Evolutionary conservation across 345 rosid species (phyloP), one percentile per base, ranked within the genome.

Genomic region (Turnera subulata): DNA sequence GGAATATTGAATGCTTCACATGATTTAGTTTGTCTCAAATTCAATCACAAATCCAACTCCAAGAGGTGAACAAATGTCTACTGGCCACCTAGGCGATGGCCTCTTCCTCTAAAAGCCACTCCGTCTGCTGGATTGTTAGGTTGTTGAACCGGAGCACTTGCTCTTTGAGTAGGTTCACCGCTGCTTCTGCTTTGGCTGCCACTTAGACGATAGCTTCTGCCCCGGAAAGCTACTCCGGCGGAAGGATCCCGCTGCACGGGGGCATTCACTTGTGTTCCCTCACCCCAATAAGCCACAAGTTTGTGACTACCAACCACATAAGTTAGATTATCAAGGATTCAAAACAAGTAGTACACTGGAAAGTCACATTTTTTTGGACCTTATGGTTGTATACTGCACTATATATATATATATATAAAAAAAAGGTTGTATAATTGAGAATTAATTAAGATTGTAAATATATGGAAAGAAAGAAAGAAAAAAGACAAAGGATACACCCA

Each of bases 401-500:
- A 6, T 11, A 35, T 5, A 35, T 35, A 35, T 35, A 5, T 5
- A 35, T 11, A 35, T 35, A 35, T 35, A 5, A 35, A 35, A 37
- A 37, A 7, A 37, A 7, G 13, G 40, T 13, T 7, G 6, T 35
- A 35, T 35, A 35, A 5, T 5, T 35, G 11, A 35, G 6, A 35
- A 35, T 35, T 5, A 11, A 35, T 5, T 5, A 35, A 35, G 39
- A 11, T 6, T 35, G 11, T 5, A 22, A 20, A 25, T 11, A 20
- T 18, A 56, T 19, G 17, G 37, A 56, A 42, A 22, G n/a, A n/a
- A n/a, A 25, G 1, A 18, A 0, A 2, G 19, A 8, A 39, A 25
- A 14, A 38, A 18, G 2, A 19, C 19, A n/a, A 71, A 84, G 86
- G 90, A 84, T 84, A 81, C 85, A 82, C 84, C 80, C 78, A 84